Evolutionary conservation across 768 basidiomycete genomes (phyloP), one percentile per base, ranked within the genome.

Genomic region (Coprinellus micaceus): DNA sequence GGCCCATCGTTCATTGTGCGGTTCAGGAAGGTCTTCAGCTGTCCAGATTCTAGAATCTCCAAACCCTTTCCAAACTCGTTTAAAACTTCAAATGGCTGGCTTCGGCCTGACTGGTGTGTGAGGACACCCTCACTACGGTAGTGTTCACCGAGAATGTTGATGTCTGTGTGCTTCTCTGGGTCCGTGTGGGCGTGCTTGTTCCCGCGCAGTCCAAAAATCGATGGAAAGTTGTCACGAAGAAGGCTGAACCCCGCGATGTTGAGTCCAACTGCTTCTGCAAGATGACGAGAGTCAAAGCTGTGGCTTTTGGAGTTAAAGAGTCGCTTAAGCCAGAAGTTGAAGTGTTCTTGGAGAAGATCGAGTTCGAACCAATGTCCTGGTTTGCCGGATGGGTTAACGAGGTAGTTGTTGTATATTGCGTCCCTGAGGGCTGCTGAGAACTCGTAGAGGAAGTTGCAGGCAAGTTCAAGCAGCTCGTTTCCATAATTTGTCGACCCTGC

Each of bases 261-360:
- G 7, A 45, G 43, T 7, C 43, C 43, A n/a, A 45, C 43, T 10
- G 22, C 43, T 19, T 39, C 51, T 13, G 30, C 39, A n/a, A 36
- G 30, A 52, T 37, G 51, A 37, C 1, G 15, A 7, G 0, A 37
- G 45, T 44, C 46, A 21, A 56, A 56, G 21, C 56, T 49, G 25
- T 37, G 11, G 22, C 29, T 49, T 36, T 54, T 51, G 30, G 29
- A 48, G 24, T 37, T 53, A 12, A 41, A 61, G 13, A 63, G 30
- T 3, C 15, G 11, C 52, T 64, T 64, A 22, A 64, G 59, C 54
- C 54, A 56, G 41, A 52, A 54, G 22, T 60, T 64, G 48, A 45
- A 54, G 24, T 64, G 61, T 36, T 64, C 63, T 29, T 64, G 61
- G 2, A 61, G 59, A 9, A 64, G 40, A 43, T 64, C 63, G 0